Conservation (phyloP, 768 basidiomycete genomes). For the Mycena vitilis region DNA sequence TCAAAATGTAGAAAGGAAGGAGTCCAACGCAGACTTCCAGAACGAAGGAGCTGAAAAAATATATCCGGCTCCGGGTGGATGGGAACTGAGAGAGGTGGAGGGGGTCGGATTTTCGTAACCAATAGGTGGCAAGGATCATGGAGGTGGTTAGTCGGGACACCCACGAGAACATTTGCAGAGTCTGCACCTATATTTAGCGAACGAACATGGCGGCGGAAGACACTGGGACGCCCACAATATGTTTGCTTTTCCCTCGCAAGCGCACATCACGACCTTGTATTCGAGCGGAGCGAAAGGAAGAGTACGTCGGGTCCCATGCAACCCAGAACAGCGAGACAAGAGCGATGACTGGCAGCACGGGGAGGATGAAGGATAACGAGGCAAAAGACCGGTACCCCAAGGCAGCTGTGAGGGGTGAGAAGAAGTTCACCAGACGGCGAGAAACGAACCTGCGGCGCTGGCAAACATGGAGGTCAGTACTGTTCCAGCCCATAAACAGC, state of each 20-base stretch:
- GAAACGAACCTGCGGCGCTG: slow-evolving; percentile 60
- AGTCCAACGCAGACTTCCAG: slow-evolving; percentile 70
- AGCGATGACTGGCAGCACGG: slow-evolving; percentile 61
- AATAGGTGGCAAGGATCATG: slow-evolving; percentile 54
- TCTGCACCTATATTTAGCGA: slow-evolving; percentile 49
- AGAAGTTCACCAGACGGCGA: slow-evolving; percentile 5
- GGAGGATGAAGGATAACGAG: slow-evolving; percentile 45
- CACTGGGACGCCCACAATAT: slow-evolving; percentile 63
- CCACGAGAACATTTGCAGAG: slow-evolving; percentile 72
- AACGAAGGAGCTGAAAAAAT: slow-evolving; percentile 57
- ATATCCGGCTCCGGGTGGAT: slow-evolving; percentile 53
- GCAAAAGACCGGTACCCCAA: slow-evolving; percentile 46
- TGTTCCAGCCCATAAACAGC: slow-evolving; percentile 71
- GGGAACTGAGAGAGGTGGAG: slow-evolving; percentile 51
- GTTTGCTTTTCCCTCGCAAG: slow-evolving; percentile 69
- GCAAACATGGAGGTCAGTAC: slow-evolving; percentile 54
- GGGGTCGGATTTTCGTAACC: slow-evolving; percentile 54
- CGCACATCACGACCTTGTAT: slow-evolving; percentile 80
- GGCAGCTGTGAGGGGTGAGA: slow-evolving; percentile 43
- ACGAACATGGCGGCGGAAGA: background rate
- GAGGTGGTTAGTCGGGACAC: slow-evolving; percentile 64
- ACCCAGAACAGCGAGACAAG: slow-evolving; percentile 80
- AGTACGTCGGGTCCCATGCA: slow-evolving; percentile 89
- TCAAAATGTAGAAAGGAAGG: slow-evolving; percentile 65
- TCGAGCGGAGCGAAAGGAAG: slow-evolving; percentile 65